Conservation (phyloP, 805 yeast genomes). For the Sugiyamaella lignohabitans region DNA sequence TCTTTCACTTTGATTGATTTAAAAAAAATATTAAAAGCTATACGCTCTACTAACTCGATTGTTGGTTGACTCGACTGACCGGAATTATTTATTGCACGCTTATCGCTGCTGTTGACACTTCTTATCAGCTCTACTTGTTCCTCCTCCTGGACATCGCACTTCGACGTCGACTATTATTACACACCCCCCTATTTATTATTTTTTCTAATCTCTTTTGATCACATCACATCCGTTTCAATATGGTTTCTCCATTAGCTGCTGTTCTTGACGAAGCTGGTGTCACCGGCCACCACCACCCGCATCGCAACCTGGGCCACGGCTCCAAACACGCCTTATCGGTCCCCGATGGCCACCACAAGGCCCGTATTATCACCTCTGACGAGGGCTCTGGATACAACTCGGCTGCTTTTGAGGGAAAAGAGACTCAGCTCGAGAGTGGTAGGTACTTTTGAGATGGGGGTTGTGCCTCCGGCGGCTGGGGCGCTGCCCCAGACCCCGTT, state of each 20-base stretch:
- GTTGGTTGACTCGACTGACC: too few relatives aligned
- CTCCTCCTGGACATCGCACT: too few relatives aligned
- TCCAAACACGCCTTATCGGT: background rate
- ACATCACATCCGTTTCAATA: background rate
- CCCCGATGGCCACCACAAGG: background rate
- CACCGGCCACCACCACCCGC: constrained; percentile 2
- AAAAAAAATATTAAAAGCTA: too few relatives aligned
- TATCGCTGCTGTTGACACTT: too few relatives aligned
- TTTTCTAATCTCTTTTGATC: too few relatives aligned
- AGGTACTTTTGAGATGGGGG: constrained; percentile 2
- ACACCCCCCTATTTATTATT: background rate
- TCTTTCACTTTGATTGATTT: too few relatives aligned
- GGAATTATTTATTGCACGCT: background rate
- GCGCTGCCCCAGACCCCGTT: too few relatives aligned
- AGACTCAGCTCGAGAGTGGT: constrained; percentile 60
- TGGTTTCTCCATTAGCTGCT: constrained; percentile 8
- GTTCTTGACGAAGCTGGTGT: constrained; percentile 2
- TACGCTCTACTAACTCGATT: too few relatives aligned
- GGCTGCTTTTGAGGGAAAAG: constrained; percentile 71
- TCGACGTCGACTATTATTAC: too few relatives aligned
- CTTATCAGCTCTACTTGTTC: too few relatives aligned
- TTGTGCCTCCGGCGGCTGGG: background rate
- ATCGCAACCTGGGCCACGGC: background rate
- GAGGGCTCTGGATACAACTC: constrained; percentile 57
- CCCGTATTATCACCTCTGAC: constrained; percentile 22